Base-by-base conservation (phyloP, 768 basidiomycete genomes). In the Coprinopsis sp. region DNA sequence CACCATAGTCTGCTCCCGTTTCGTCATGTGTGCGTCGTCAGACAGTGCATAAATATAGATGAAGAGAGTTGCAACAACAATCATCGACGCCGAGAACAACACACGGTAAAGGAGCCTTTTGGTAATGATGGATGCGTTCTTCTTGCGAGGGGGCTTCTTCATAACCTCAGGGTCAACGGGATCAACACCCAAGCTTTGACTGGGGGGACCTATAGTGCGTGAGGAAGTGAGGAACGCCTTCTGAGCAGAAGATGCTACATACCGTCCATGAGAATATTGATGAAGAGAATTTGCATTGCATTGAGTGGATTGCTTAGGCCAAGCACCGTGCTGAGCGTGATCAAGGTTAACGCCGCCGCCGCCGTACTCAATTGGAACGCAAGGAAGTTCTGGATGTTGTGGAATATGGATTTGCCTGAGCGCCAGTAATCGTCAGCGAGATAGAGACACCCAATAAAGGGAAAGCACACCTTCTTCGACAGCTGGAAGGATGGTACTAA, bases 261-360 rank as follows among this genome's bases (percentile, higher is more conserved):
- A 86, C 92, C 93, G 54, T 98, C 95, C 94, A 98, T 98, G 38
- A 98, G 78, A 61, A 97, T 96, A 67, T 98, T 97, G 59, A 97
- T 97, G 62, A 96, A 98, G n/a, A 98, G 69, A 57, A 98, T 98
- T 64, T 98, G 93, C 93, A 97, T 97, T 3, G 94, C 85, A 58
- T 98, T 98, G 52, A 98, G 74, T 3, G 94, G 94, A 58, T 95
- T 97, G 57, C 82, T 84, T 27, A 96, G 73, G 12, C 87, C 82
- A 56, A 98, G 81, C 63, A 93, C 75, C 18, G 94, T 98, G 62
- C 89, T 91, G 46, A 97, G 72, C 2, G 94, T 94, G 67, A 98
- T 97, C 54, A 98, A 73, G n/a, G 89, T 84, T 54, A 98, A 71
- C 3, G 94, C 93, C 18, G 95, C 92, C 3, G 91, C 91, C n/a